Base-by-base conservation (phyloP, 306 rosid species). In the Sechiopsis laciniata region DNA sequence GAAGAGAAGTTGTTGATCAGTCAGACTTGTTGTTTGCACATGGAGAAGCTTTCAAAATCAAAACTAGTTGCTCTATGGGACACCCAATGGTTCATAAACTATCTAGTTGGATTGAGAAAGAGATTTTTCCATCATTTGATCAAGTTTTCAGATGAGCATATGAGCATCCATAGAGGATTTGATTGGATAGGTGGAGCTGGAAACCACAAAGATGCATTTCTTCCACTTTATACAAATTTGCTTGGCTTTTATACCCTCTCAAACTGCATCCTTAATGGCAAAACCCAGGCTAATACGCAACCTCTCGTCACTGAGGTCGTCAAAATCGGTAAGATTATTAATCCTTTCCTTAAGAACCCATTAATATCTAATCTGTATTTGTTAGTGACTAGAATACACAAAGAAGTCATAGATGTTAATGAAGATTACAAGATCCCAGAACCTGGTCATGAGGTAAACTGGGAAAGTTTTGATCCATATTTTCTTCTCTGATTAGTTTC, bases 111-210 rank as follows among this genome's bases (percentile, higher is more conserved):
- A 21, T 89, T 90, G 87, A 83, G 96, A 76, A 72, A 29, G 57
- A 83, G 80, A 78, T 86, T 89, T 80, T 85, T 77, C 77, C 65
- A 55, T 78, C 92, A 84, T 77, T 80, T 91, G 86, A 81, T 83
- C 57, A 76, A 84, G 60, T 87, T 86, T 72, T 82, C 88, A 24
- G 76, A 86, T 78, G 85, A 80, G 26, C 86, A 85, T 69, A 64
- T 80, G 8, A 86, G 52, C 32, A 85, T 78, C 80, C 82, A 82
- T 2, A 87, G 80, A 40, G 82, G 81, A 24, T 80, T 76, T 22
- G 81, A 85, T 79, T 94, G 97, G 98, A 84, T 94, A n/a, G 98
- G 98, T 64, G 97, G 98, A 37, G 78, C 84, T 8, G 97, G 95
- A 35, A 94, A 94, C 86, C 98, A 94, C 79, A 94, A 94, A 84